Conservation (phyloP, 768 basidiomycete genomes). For the Termitomyces sp. region DNA sequence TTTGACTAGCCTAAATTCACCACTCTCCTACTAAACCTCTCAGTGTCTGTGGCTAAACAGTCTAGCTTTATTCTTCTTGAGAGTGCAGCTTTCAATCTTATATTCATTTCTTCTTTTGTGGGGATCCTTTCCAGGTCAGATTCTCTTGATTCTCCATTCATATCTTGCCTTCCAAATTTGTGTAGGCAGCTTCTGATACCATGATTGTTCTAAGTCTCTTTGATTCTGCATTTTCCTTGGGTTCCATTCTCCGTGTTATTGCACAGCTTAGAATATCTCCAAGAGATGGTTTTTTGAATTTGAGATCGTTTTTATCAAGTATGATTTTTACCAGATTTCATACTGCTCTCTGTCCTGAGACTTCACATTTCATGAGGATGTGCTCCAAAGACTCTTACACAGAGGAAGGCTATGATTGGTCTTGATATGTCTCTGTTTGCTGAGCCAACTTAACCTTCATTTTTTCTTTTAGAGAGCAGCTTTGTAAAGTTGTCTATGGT, state of each 20-base stretch:
- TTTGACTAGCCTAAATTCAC: neutral
- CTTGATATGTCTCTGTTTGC: too few species aligned
- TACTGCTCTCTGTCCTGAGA: too few species aligned
- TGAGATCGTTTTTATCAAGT: too few species aligned
- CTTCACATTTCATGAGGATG: too few species aligned
- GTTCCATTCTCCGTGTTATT: neutral
- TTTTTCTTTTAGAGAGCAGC: too few species aligned
- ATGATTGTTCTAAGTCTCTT: conserved; percentile 15
- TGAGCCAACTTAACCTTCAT: too few species aligned
- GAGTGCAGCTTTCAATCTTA: neutral
- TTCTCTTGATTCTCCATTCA: conserved; percentile 13
- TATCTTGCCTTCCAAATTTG: conserved; percentile 25
- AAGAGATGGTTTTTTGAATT: too few species aligned
- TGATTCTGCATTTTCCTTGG: rapidly evolving
- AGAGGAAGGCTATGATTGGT: too few species aligned
- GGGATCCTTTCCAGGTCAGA: neutral
- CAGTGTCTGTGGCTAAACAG: neutral
- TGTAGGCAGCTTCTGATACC: conserved; percentile 22
- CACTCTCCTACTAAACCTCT: neutral
- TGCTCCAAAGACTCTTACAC: too few species aligned
- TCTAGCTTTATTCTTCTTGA: neutral
- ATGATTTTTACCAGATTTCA: too few species aligned
- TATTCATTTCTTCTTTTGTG: neutral
- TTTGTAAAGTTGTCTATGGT: too few species aligned
- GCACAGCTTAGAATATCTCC: neutral